Conservation (phyloP, 2,329 filamentous ascomycete genomes). For the Colletotrichum viniferum region DNA sequence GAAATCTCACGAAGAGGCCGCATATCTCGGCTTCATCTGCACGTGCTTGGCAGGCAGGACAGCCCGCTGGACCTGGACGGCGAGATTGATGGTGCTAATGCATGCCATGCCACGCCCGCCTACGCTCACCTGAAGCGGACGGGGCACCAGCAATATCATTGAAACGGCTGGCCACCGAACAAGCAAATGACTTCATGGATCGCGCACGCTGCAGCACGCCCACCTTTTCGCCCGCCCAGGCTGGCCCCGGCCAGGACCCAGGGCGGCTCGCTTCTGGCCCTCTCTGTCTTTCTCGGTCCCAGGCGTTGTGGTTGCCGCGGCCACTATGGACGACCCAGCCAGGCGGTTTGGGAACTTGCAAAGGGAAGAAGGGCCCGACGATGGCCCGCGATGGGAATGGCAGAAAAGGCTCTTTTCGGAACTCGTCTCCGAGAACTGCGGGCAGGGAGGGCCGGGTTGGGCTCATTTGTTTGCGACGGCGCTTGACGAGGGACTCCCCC, state of each 20-base stretch:
- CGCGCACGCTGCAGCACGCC: neutral
- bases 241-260: neutral
- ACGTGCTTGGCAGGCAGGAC: neutral
- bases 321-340: slow-evolving; percentile 6
- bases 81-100: neutral
- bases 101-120: slow-evolving; percentile 5
- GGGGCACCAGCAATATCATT: slow-evolving; percentile 21
- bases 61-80: neutral
- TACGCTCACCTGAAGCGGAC: slow-evolving; percentile 22
- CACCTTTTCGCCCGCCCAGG: neutral
- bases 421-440: neutral
- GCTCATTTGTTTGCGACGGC: slow-evolving; percentile 24
- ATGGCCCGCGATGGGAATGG: neutral
- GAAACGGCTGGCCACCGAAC: slow-evolving; percentile 18
- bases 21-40: slow-evolving; percentile 11
- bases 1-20: slow-evolving; percentile 4
- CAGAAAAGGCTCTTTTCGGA: slow-evolving; percentile 8
- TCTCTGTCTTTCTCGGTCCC: neutral
- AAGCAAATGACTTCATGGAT: slow-evolving; percentile 21
- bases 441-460: slow-evolving; percentile 10
- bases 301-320: neutral
- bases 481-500: slow-evolving; percentile 15
- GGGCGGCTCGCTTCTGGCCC: neutral
- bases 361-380: neutral
- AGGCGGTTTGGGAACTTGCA: slow-evolving; percentile 15